phyloP scores from a whole-genome alignment of 148 eudicot genomes.

The Oxyria digyna region DNA sequence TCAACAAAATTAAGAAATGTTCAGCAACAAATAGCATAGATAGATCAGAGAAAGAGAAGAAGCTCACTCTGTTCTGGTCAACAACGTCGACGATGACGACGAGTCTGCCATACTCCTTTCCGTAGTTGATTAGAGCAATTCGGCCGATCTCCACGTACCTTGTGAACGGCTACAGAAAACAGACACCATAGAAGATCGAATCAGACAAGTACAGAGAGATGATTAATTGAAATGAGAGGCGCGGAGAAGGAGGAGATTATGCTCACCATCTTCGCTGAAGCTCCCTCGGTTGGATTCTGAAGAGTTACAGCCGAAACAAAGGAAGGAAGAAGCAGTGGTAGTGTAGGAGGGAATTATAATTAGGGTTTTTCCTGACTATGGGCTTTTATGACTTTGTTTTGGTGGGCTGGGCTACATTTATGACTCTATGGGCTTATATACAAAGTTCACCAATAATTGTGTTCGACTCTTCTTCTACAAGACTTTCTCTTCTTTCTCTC shows the following conservation, averaged over 20 bases:
- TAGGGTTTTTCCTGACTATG: background rate
- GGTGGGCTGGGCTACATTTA: background rate
- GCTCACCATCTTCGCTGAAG: slow-evolving; percentile 9
- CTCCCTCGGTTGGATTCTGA: background rate
- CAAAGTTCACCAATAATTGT: too few relatives aligned
- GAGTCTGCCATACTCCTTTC: slow-evolving; percentile 11
- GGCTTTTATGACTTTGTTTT: background rate
- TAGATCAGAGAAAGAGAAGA: background rate
- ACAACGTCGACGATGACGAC: slow-evolving; percentile 10
- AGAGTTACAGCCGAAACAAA: background rate
- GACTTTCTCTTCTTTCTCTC: too few relatives aligned
- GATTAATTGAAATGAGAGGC: background rate
- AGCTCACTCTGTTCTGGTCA: slow-evolving; percentile 18
- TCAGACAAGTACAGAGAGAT: background rate
- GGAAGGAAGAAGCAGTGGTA: background rate
- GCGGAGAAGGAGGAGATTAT: background rate
- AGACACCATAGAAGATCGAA: background rate
- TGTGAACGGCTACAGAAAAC: slow-evolving; percentile 6
- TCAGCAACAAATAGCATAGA: background rate
- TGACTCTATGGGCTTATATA: too few relatives aligned
- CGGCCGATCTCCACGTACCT: slow-evolving; percentile 11
- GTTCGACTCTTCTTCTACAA: too few relatives aligned
- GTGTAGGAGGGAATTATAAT: background rate
- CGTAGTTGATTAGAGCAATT: slow-evolving; percentile 8
- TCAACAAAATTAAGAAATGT: background rate